Evolutionary conservation across 352 stramenopile species (phyloP).

Genomic region (Paralagenidium karlingii): DNA sequence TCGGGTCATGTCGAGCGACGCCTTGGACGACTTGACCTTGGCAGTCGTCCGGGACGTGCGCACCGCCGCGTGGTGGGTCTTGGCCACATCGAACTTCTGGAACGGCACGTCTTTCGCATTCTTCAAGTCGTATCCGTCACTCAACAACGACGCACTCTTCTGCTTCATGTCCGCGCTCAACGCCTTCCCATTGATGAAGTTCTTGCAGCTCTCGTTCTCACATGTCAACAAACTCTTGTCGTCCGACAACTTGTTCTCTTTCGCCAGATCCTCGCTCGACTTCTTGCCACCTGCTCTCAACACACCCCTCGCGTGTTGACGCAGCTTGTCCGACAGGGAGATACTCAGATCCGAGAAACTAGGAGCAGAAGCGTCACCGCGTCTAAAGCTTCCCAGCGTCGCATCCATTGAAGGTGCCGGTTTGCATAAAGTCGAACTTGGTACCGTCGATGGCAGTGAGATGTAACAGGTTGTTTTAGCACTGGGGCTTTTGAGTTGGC

Average conservation of each 20-base stretch:
- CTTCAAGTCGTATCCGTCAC: background rate
- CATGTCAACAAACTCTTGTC: constrained; percentile 17
- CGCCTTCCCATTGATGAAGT: background rate
- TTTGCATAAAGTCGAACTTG: constrained; percentile 15
- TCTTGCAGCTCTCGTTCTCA: background rate
- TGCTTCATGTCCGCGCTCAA: too few relatives aligned
- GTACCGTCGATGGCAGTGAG: constrained; percentile 16
- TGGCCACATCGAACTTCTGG: background rate
- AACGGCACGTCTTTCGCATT: background rate
- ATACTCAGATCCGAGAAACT: constrained; percentile 15
- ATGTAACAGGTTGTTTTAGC: too few relatives aligned
- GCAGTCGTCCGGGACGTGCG: background rate
- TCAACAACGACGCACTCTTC: too few relatives aligned
- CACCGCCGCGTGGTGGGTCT: background rate
- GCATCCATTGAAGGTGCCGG: constrained; percentile 18
- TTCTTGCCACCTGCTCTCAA: constrained; percentile 18
- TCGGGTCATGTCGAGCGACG: constrained; percentile 1
- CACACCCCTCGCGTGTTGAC: constrained; percentile 9
- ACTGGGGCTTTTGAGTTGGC: too few relatives aligned
- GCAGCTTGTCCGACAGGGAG: constrained; percentile 13
- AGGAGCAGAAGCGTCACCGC: constrained; percentile 12
- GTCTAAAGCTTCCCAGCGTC: constrained; percentile 10
- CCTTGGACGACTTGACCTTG: background rate
- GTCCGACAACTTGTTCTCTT: constrained; percentile 5
- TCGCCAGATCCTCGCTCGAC: constrained; percentile 10